A percentile compares a stretch with the other conserved stretches of the same genome.
These are phyloP conservation scores for Neurospora sp. DNA, from an alignment of 2,329 filamentous ascomycete genomes.

Conservation along the genomic window DNA sequence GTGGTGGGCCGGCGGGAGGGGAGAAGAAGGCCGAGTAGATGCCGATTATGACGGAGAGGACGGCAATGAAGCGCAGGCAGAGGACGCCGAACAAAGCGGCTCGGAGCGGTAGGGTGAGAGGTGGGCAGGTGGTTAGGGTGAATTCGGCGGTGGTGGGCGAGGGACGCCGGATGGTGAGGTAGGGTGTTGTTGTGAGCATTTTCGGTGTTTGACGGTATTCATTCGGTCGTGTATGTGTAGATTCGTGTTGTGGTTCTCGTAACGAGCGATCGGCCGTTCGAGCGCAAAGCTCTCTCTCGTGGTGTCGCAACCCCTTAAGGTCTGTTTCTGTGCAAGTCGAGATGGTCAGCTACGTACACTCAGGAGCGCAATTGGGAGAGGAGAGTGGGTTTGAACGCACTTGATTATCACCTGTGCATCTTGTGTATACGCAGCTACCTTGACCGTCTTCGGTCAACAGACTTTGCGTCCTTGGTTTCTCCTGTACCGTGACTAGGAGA, in stretches of 20 bases:
- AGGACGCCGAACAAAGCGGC: slow-evolving; percentile 32
- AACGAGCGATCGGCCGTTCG: background rate
- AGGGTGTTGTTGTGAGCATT: slow-evolving; percentile 54
- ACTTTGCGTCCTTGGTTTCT: background rate
- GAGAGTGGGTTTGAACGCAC: background rate
- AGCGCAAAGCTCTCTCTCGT: background rate
- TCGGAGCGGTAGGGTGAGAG: slow-evolving; percentile 36
- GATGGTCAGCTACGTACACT: background rate
- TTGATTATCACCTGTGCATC: background rate
- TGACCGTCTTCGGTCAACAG: background rate
- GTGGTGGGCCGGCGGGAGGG: slow-evolving; percentile 18
- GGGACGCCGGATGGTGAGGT: slow-evolving; percentile 54
- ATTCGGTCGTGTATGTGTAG: background rate
- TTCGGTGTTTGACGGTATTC: slow-evolving; percentile 4
- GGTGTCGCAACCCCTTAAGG: background rate
- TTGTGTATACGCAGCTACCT: background rate
- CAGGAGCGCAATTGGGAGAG: background rate
- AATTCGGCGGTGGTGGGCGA: slow-evolving; percentile 88
- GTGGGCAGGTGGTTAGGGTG: slow-evolving; percentile 73
- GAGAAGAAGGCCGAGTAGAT: slow-evolving; percentile 37
- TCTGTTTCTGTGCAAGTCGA: background rate
- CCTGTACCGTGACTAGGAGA: background rate
- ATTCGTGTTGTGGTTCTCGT: background rate
- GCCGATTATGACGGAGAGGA: slow-evolving; percentile 33
- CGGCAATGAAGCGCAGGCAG: slow-evolving; percentile 31